Percentiles rank a stretch among this genome's conserved stretches.
These are phyloP conservation scores for Nectriaceae sp. DNA, from an alignment of 2,329 filamentous ascomycete genomes.

Conservation along the genomic window DNA sequence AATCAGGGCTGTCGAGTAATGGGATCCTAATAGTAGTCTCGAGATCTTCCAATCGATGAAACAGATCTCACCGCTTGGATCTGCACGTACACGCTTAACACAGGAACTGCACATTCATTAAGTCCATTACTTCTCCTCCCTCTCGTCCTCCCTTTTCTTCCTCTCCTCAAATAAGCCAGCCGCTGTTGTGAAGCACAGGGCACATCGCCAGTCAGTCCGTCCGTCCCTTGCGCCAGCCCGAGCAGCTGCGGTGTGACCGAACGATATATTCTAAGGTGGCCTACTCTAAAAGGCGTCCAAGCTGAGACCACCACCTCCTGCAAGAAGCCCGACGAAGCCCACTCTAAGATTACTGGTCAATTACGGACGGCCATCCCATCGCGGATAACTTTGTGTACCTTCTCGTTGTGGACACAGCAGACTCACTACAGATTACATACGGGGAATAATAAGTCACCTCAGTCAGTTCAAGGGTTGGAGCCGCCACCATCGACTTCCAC, in stretches of 20 bases:
- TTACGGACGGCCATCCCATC: constrained; percentile 23
- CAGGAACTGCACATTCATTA: background rate
- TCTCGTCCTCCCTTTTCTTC: constrained; percentile 1
- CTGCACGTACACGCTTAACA: background rate
- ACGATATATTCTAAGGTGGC: constrained; percentile 7
- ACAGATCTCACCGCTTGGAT: background rate
- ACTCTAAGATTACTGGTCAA: constrained; percentile 31
- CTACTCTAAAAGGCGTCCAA: constrained; percentile 3
- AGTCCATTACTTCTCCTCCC: background rate
- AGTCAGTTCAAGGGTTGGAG: background rate
- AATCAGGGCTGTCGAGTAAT: background rate
- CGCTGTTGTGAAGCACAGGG: constrained; percentile 5
- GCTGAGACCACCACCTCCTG: constrained; percentile 23
- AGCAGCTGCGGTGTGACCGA: constrained; percentile 15
- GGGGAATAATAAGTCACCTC: too few relatives aligned
- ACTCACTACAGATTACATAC: too few relatives aligned
- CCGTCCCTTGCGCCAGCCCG: constrained; percentile 5
- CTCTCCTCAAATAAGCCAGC: background rate
- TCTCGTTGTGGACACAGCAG: background rate
- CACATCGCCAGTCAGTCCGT: background rate
- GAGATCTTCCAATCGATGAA: background rate
- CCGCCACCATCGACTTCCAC: background rate
- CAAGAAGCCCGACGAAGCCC: constrained; percentile 11
- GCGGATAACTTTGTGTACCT: constrained; percentile 4
- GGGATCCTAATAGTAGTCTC: background rate